phyloP scores from a whole-genome alignment of 176 grass and related monocot genomes.

The Luzula sylvatica region DNA sequence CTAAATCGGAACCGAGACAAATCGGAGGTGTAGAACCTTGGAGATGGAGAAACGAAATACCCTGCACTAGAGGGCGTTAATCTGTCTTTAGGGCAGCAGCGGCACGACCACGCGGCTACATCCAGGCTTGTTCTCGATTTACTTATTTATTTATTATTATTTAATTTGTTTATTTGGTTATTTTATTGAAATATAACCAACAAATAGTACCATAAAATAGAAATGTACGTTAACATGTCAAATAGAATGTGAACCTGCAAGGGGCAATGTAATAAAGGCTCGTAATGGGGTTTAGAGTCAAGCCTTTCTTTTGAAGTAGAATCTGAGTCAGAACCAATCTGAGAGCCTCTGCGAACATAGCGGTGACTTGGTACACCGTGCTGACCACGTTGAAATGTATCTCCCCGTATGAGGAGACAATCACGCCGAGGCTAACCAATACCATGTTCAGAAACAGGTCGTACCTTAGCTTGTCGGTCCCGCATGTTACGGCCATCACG shows the following conservation, averaged over 20 bases:
- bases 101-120: too few species aligned
- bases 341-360: constrained; percentile 84
- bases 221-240: too few species aligned
- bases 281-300: constrained; percentile 81
- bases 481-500: constrained; percentile 76
- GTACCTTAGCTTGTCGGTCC: constrained; percentile 73
- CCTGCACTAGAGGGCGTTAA: too few species aligned
- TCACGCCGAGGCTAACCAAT: constrained; percentile 82
- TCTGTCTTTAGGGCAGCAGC: too few species aligned
- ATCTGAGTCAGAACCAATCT: constrained; percentile 82
- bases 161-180: too few species aligned
- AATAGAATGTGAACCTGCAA: constrained; percentile 46
- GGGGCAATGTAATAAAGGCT: constrained; percentile 94
- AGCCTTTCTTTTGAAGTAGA: constrained; percentile 88
- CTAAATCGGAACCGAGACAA: too few species aligned
- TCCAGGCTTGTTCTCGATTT: too few species aligned
- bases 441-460: constrained; percentile 83
- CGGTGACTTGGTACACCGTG: constrained; percentile 83
- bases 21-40: too few species aligned
- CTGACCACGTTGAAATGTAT: constrained; percentile 85
- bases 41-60: too few species aligned
- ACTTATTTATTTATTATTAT: too few species aligned
- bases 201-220: too few species aligned
- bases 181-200: too few species aligned
- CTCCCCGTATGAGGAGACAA: constrained; percentile 83